Base-by-base conservation (phyloP, 257 asterid species). In the Lycium barbarum region DNA sequence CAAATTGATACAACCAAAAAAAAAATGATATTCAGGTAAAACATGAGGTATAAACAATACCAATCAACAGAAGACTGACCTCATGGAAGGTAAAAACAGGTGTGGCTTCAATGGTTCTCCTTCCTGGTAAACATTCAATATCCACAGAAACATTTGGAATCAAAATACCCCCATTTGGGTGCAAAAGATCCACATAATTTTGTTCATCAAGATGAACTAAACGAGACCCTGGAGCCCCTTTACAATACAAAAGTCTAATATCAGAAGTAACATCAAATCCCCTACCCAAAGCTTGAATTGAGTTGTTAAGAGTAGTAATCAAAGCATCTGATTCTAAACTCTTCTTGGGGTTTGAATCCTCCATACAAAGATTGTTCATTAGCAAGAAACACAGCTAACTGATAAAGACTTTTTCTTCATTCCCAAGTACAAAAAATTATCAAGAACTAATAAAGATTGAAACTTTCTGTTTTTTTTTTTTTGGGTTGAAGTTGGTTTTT, bases 261-360 rank as follows among this genome's bases (percentile, higher is more conserved):
- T 97, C 99, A 40, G 99, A 97, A 35, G 99, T 94, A 83, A 97
- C 99, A 85, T 97, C 99, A 84, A 97, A 97, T 0, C 99, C 99
- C 73, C 99, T 95, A 15, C 99, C 99, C 68, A 97, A 90, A 22
- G 99, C 98, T 90, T 95, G 99, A 83, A 97, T 92, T 61, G 99
- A 97, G 92, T 93, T 97, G 91, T 90, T 82, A 84, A 95, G 91
- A 71, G 99, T 95, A 57, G 98, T 87, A 57, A 91, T 80, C 89
- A 97, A 85, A 54, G 98, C 92, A 88, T 91, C 94, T 26, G 88
- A 80, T 55, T 54, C 59, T 6, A 43, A 53, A 61, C 47, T 36
- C 74, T 22, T 58, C 49, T 61, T 82, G 65, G 78, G 66, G n/a
- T 53, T 83, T 63, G 79, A 22, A 63, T 82, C 79, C 79, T 58